phyloP scores from a whole-genome alignment of 192 early-diverging fungal species.

The Entophlyctis helioformis region DNA sequence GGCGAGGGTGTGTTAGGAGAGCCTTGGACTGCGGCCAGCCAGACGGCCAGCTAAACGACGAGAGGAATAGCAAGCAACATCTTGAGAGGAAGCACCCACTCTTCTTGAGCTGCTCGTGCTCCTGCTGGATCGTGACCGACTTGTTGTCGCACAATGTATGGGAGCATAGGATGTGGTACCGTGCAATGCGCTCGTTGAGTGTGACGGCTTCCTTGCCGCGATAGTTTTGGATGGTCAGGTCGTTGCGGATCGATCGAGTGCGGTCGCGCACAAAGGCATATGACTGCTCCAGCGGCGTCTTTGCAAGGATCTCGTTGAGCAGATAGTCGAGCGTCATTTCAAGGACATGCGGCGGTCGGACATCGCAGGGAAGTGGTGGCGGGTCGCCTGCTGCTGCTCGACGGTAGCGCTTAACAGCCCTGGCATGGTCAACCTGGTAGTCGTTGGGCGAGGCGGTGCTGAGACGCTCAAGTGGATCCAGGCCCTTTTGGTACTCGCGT shows the following conservation, averaged over 20 bases:
- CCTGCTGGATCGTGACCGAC: constrained; percentile 64
- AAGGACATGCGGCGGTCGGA: constrained; percentile 66
- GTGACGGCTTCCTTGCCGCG: constrained; percentile 52
- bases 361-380: constrained; percentile 76
- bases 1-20: too few relatives aligned
- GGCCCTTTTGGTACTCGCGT: constrained; percentile 60
- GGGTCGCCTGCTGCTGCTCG: constrained; percentile 77
- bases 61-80: neutral
- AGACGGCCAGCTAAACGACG: too few relatives aligned
- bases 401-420: constrained; percentile 72
- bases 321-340: constrained; percentile 33
- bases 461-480: constrained; percentile 53
- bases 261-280: constrained; percentile 79
- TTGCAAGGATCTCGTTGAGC: constrained; percentile 16
- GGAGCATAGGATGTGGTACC: constrained; percentile 72
- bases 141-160: constrained; percentile 59
- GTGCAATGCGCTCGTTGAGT: constrained; percentile 70
- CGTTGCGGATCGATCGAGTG: constrained; percentile 70
- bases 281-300: constrained; percentile 46
- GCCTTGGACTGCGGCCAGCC: too few relatives aligned
- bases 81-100: constrained; percentile 27
- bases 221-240: constrained; percentile 78
- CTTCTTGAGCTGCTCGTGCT: constrained; percentile 81
- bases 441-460: constrained; percentile 41
- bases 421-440: constrained; percentile 55